These are phyloP conservation scores for Claviceps pusilla DNA, from an alignment of 2,329 filamentous ascomycete species.

Conservation along the genomic window DNA sequence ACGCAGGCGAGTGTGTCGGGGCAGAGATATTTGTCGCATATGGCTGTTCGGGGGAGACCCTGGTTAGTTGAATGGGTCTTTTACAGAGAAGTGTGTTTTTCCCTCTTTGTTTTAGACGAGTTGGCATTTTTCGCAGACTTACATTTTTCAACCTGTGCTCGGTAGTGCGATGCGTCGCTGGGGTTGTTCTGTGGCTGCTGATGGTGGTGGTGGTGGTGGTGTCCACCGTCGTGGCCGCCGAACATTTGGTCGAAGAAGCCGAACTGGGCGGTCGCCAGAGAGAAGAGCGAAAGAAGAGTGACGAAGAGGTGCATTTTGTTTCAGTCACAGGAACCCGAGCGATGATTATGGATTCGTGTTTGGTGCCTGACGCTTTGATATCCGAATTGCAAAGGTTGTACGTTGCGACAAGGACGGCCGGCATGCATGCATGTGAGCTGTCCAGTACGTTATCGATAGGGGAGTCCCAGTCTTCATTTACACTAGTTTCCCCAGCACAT, in stretches of 20 bases:
- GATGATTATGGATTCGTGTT: background rate
- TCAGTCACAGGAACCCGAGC: background rate
- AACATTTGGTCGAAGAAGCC: conserved; percentile 98
- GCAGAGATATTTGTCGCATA: conserved; percentile 87
- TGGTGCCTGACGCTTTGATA: background rate
- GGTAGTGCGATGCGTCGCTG: conserved; percentile 73
- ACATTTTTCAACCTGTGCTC: conserved; percentile 54
- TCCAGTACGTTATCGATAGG: conserved; percentile 1
- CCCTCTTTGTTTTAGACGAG: too few species aligned
- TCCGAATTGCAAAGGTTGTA: background rate
- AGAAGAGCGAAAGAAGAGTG: conserved; percentile 43
- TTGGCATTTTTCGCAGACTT: conserved; percentile 11
- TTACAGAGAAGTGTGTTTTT: too few species aligned
- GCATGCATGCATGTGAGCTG: background rate
- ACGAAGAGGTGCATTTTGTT: conserved; percentile 20
- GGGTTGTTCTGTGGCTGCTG: conserved; percentile 55
- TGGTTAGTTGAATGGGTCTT: background rate
- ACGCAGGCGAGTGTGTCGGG: conserved; percentile 90
- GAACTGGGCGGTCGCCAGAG: conserved; percentile 62
- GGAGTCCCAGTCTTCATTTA: too few species aligned
- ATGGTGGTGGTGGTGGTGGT: conserved; percentile 26
- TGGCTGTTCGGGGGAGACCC: conserved; percentile 32
- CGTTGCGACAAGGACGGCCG: background rate
- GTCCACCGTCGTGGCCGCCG: conserved; percentile 36
- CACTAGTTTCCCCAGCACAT: too few species aligned